Evolutionary conservation across 441 rosid genomes (phyloP).

Genomic region (Breynia disticha): DNA sequence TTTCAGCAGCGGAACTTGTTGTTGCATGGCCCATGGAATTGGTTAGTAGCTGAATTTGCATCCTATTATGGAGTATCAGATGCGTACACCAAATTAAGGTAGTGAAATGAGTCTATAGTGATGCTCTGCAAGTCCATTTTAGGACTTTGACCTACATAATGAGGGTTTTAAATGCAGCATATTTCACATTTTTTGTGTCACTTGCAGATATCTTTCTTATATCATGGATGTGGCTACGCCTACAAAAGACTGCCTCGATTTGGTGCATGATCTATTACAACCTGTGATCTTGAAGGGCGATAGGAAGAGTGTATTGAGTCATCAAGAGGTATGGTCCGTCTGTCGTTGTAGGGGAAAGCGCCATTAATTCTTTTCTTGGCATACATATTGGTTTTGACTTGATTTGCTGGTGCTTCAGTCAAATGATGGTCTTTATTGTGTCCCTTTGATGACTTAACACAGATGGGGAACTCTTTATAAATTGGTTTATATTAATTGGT

Average conservation of each 20-base stretch:
- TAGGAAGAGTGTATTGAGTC: slow-evolving; percentile 65
- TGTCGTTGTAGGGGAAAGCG: neutral
- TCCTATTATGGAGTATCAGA: slow-evolving; percentile 86
- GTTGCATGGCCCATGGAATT: slow-evolving; percentile 86
- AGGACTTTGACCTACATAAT: neutral
- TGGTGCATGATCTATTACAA: slow-evolving; percentile 53
- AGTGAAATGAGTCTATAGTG: slow-evolving; percentile 2
- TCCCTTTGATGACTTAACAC: too few relatives aligned
- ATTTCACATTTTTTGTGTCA: slow-evolving; percentile 8
- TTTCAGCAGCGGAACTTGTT: slow-evolving; percentile 76
- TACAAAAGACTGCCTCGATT: slow-evolving; percentile 69
- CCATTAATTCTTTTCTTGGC: neutral
- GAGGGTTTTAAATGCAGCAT: neutral
- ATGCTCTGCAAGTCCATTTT: neutral
- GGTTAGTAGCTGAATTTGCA: slow-evolving; percentile 80
- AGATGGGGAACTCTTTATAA: too few relatives aligned
- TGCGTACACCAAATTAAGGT: slow-evolving; percentile 85
- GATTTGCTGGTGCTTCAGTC: too few relatives aligned
- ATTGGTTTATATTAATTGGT: too few relatives aligned
- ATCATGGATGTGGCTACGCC: slow-evolving; percentile 97
- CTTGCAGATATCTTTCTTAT: slow-evolving; percentile 76
- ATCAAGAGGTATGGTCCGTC: slow-evolving; percentile 69
- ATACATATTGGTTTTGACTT: neutral
- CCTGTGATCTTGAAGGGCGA: slow-evolving; percentile 69
- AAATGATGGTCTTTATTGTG: too few relatives aligned